phyloP scores from a whole-genome alignment of 345 rosid genomes.

The Hypericum androsaemum region DNA sequence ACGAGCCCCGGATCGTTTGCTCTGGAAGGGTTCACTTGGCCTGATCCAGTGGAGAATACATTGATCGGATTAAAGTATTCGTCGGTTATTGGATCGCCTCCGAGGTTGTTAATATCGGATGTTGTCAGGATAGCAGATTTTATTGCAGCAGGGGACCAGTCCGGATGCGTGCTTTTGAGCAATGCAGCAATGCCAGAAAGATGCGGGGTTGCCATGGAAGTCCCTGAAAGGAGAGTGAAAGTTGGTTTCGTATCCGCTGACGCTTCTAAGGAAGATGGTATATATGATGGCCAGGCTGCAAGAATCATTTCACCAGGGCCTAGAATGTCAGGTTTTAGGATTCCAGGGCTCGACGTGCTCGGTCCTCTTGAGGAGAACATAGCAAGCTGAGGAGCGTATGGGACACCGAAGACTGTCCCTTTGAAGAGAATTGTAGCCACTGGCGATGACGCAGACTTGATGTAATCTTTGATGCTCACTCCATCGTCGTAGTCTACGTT shows the following conservation, averaged over 20 bases:
- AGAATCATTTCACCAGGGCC: neutral
- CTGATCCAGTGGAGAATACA: neutral
- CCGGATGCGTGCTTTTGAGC: neutral
- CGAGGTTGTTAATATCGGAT: neutral
- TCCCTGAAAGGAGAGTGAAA: neutral
- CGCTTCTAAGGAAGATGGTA: neutral
- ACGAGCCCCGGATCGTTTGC: neutral
- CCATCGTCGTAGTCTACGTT: slow-evolving; percentile 18
- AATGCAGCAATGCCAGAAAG: neutral
- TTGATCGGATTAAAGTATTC: neutral
- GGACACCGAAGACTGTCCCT: neutral
- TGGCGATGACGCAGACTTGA: slow-evolving; percentile 11
- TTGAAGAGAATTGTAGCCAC: neutral
- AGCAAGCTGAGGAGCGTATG: neutral
- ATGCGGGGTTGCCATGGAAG: neutral
- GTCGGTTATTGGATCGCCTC: neutral
- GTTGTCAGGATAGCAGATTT: slow-evolving; percentile 2
- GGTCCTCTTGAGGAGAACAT: neutral
- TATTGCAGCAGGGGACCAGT: slow-evolving; percentile 5
- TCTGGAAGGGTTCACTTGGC: neutral
- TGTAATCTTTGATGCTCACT: slow-evolving; percentile 14
- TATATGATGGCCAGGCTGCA: neutral
- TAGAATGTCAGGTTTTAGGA: slow-evolving; percentile 3
- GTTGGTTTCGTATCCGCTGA: neutral
- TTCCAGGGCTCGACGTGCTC: neutral